Conservation (phyloP, 2,329 filamentous ascomycete genomes). For the Cladosporium sp. region DNA sequence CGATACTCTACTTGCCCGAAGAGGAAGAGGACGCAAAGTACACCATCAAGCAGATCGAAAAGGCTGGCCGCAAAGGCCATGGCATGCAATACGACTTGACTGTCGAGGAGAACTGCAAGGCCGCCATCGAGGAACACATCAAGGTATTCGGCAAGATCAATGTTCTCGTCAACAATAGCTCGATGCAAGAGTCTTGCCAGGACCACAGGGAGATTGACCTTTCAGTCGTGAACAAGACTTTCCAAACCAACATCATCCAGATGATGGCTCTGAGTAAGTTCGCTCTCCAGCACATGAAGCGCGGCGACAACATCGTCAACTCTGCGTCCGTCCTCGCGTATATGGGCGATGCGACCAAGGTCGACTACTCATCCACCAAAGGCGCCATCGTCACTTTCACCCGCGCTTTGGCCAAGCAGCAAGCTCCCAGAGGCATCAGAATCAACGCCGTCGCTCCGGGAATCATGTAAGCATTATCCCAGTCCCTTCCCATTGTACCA, state of each 20-base stretch:
- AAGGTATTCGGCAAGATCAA: conserved; percentile 40
- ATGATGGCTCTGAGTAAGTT: conserved; percentile 59
- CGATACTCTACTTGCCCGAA: conserved; percentile 53
- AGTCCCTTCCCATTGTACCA: background rate
- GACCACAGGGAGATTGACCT: conserved; percentile 54
- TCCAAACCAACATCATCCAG: conserved; percentile 54
- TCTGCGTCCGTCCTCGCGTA: conserved; percentile 44
- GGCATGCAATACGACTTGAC: conserved; percentile 48
- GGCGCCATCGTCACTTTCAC: conserved; percentile 41
- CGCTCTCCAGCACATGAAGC: conserved; percentile 53
- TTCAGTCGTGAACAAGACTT: conserved; percentile 52
- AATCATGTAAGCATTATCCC: conserved; percentile 35
- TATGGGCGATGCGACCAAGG: conserved; percentile 43
- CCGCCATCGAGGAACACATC: conserved; percentile 51
- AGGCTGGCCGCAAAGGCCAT: conserved; percentile 46
- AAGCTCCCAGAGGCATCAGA: conserved; percentile 46
- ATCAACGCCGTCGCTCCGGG: conserved; percentile 57
- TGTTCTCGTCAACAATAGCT: conserved; percentile 54
- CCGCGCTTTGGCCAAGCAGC: conserved; percentile 46
- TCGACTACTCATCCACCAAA: conserved; percentile 42
- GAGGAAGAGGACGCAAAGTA: conserved; percentile 54
- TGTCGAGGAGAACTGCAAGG: conserved; percentile 47
- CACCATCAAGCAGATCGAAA: conserved; percentile 51
- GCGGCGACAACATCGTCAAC: conserved; percentile 52
- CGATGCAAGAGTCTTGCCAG: conserved; percentile 46